Evolutionary conservation across 116 monocot species (phyloP).

Genomic region (Thalassia testudinum): DNA sequence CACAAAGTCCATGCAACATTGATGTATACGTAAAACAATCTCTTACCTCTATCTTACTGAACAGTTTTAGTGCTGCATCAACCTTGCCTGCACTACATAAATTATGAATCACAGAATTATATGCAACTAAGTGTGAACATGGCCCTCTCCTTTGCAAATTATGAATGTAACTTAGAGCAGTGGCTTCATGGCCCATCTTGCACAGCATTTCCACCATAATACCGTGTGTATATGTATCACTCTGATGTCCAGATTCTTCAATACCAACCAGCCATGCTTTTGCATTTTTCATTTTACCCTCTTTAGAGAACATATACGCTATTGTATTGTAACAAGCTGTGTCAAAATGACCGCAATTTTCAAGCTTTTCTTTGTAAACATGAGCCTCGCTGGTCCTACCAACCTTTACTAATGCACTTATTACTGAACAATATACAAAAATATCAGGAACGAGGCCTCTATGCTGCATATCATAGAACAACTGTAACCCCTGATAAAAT

Average conservation of each 20-base stretch:
- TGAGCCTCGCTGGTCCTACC: constrained; percentile 49
- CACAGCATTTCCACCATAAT: constrained; percentile 71
- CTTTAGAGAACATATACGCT: constrained; percentile 54
- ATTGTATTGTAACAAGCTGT: constrained; percentile 72
- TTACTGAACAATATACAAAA: constrained; percentile 70
- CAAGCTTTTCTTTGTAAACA: constrained; percentile 30
- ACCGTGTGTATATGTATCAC: constrained; percentile 73
- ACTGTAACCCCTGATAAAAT: constrained; percentile 43
- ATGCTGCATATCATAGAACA: constrained; percentile 40
- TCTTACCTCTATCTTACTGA: constrained; percentile 40
- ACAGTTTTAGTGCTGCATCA: constrained; percentile 48
- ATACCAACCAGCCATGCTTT: constrained; percentile 39
- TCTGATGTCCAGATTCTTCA: constrained; percentile 34
- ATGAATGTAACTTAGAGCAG: constrained; percentile 30
- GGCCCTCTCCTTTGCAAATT: constrained; percentile 34
- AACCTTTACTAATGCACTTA: constrained; percentile 53
- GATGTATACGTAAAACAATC: constrained; percentile 80
- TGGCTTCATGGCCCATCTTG: constrained; percentile 34
- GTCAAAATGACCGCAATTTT: constrained; percentile 38
- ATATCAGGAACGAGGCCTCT: constrained; percentile 37
- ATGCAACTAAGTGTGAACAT: constrained; percentile 46
- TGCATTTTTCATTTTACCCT: constrained; percentile 43
- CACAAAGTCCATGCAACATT: constrained; percentile 59
- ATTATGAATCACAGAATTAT: constrained; percentile 63
- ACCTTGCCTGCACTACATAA: constrained; percentile 54